Evolutionary conservation across 2,329 filamentous ascomycete species (phyloP), one percentile per base, ranked within the genome.

Genomic region (Emericellopsis atlantica): DNA sequence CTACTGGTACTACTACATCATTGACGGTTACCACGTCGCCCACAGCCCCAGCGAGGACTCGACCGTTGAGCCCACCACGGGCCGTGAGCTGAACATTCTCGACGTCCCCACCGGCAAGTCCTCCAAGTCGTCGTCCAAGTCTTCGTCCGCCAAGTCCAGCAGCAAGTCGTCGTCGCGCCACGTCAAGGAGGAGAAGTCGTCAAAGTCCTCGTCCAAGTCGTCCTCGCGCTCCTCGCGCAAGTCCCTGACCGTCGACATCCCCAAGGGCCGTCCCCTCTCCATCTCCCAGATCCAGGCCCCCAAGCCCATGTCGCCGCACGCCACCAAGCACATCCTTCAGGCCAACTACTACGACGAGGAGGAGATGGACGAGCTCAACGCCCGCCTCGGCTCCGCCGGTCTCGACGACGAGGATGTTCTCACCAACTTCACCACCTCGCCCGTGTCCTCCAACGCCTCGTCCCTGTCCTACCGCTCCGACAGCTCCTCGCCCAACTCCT

Each of bases 1-100:
- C 60, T 96, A 96, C 79, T 98, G 92, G 92, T 98, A 96, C 81
- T 98, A 98, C 79, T 98, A 95, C 76, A 95, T 96, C 79, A 92
- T 96, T 64, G 92, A 98, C 64, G 92, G 92, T 54, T 95, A 95
- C 79, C 89, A 95, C 65, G 83, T 94, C 62, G 89, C 89, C 46
- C 90, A 96, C 75, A 92, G 96, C 69, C 89, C 90, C 52, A 85
- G 84, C 62, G 81, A 88, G 61, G 72, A 84, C 56, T 90, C 83
- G 59, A 93, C 85, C 58, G 82, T 84, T 51, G 92, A 98, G 74
- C 89, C 90, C 60, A 96, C 89, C 62, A 96, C 92, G 43, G 87
- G 89, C 68, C 90, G 92, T 63, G 87, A 89, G 66, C 76, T 98
- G 54, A 98, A 98, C 77, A 86, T 95, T 66, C 86, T 98, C 64